Base-by-base conservation (phyloP, 257 asterid species). In the Lithospermum erythrorhizon region DNA sequence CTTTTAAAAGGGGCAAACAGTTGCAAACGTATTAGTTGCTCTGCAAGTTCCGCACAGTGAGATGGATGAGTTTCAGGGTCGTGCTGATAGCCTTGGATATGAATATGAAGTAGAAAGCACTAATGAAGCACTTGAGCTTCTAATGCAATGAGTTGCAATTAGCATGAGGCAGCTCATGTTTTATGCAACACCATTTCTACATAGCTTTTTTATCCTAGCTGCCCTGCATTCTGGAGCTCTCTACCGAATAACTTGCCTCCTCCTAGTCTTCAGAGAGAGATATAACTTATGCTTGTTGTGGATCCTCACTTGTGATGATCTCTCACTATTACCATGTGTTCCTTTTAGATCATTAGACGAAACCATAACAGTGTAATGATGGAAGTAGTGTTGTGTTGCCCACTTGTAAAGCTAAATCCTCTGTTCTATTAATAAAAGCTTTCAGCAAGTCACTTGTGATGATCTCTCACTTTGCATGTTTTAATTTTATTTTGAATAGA, bases 21-120 rank as follows among this genome's bases (percentile, higher is more conserved):
- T 97, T 22, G 98, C 98, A 64, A 93, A 89, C 70, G 98, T 93
- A 78, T 67, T 91, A 61, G 97, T 91, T 27, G 95, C 95, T 25
- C 86, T 91, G 73, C 98, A 88, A 81, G 90, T 91, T 60, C 73
- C 87, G 53, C 57, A 18, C 23, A 32, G 55, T 21, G 98, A 88
- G 78, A 73, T 81, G 79, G 81, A 73, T 9, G 95, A 86, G 79
- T 91, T 91, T 66, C 68, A 58, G 55, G 58, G 55, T 52, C 80
- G 85, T 32, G 95, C 95, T 9, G 65, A 79, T 56, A 74, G 70
- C 65, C 90, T 91, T 32, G 96, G 98, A 11, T 91, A 78, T 18
- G 90, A 81, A 63, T 91, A 79, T 60, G 87, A 80, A 48, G 68
- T 85, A 57, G 98, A 90, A 79, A 83, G 78, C 65, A 65, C 66